These are phyloP conservation scores for Sesbania bispinosa DNA, from an alignment of 306 rosid genomes.

Conservation along the genomic window DNA sequence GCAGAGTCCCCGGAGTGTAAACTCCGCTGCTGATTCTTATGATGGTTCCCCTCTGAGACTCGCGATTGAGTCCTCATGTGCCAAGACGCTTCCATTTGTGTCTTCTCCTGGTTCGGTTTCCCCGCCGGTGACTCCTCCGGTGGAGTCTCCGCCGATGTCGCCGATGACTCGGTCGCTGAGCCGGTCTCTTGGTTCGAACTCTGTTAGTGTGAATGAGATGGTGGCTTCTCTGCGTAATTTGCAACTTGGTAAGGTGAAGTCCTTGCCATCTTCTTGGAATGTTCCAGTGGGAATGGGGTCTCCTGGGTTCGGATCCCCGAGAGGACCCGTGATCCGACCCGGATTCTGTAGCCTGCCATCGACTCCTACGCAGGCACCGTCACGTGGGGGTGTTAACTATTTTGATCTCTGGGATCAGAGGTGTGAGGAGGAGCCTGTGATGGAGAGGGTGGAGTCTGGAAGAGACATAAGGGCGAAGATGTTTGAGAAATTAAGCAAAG, in stretches of 20 bases:
- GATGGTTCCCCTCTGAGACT: conserved; percentile 73
- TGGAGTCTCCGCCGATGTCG: conserved; percentile 74
- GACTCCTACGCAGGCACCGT: conserved; percentile 59
- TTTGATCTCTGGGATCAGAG: conserved; percentile 48
- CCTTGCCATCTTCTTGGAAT: conserved; percentile 61
- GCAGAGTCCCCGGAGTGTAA: conserved; percentile 66
- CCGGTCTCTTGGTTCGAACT: no score
- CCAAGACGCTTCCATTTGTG: conserved; percentile 34
- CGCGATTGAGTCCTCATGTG: conserved; percentile 38
- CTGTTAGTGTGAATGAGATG: conserved; percentile 47
- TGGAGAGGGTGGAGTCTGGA: conserved; percentile 97
- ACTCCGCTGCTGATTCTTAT: conserved; percentile 47
- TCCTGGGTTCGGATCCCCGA: conserved; percentile 58
- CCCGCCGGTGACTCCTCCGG: no score
- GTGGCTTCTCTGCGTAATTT: conserved; percentile 68
- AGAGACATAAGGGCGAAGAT: conserved; percentile 64
- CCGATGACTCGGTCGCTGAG: conserved; percentile 52
- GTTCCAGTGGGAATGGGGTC: conserved; percentile 41
- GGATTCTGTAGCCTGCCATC: conserved; percentile 73
- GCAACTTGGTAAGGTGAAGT: conserved; percentile 62
- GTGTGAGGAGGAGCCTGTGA: conserved; percentile 72
- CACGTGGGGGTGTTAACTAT: conserved; percentile 32
- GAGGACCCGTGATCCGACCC: conserved; percentile 64
- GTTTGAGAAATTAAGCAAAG: conserved; percentile 84
- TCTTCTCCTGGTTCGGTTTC: conserved; percentile 49